phyloP scores from a whole-genome alignment of 768 basidiomycete genomes.

The Dacryopinax primogenitus region DNA sequence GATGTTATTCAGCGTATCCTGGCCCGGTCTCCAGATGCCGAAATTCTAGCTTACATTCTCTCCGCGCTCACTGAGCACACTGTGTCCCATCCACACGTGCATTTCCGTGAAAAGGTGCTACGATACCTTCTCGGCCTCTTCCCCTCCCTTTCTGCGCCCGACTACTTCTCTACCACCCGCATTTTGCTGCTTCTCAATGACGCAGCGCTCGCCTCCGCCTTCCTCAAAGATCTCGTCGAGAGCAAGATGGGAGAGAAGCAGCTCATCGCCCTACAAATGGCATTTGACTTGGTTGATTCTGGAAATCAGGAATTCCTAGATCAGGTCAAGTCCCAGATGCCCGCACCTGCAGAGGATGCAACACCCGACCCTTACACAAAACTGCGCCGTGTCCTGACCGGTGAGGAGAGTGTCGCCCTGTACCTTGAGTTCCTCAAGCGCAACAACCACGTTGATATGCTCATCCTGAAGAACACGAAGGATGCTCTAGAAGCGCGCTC shows the following conservation, averaged over 20 bases:
- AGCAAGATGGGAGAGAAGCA: conserved; percentile 32
- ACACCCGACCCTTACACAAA: conserved; percentile 52
- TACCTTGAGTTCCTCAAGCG: conserved; percentile 92
- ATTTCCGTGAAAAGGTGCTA: conserved; percentile 25
- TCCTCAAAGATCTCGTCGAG: conserved; percentile 48
- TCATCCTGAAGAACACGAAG: conserved; percentile 90
- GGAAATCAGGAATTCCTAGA: conserved; percentile 88
- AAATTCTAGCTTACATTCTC: conserved; percentile 79
- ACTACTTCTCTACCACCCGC: conserved; percentile 66
- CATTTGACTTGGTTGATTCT: conserved; percentile 89
- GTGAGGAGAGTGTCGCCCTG: conserved; percentile 81
- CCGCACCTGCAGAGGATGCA: conserved; percentile 47
- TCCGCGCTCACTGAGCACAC: conserved; percentile 74
- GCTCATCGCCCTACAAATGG: conserved; percentile 83
- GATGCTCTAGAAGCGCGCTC: conserved; percentile 85
- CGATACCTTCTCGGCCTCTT: conserved; percentile 60
- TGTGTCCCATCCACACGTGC: conserved; percentile 43
- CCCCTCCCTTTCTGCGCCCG: conserved; percentile 50
- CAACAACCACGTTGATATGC: conserved; percentile 83
- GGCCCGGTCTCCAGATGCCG: conserved; percentile 55
- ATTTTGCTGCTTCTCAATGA: conserved; percentile 80
- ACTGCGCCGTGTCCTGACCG: conserved; percentile 69
- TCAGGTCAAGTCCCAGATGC: conserved; percentile 53
- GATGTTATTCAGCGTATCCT: conserved; percentile 77
- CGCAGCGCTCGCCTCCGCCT: conserved; percentile 59